Evolutionary conservation across 352 stramenopile species (phyloP), one percentile per base, ranked within the genome.

Genomic region (Phytophthora fragariaefolia): DNA sequence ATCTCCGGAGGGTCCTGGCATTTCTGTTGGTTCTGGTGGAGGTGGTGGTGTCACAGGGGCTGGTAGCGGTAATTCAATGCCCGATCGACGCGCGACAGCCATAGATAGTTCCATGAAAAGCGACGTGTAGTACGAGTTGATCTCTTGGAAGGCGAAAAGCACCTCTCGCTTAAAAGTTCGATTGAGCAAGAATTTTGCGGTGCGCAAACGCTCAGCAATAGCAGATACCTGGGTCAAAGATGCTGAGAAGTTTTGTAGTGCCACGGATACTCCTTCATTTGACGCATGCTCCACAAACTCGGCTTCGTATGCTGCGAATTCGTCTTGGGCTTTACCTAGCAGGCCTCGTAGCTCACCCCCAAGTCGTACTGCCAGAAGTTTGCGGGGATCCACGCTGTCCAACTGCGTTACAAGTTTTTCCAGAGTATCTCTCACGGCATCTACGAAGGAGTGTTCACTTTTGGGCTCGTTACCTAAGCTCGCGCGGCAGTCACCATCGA

Each of bases 71-170:
- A 89, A 61, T 34, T 81, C 70, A 36, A 85, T 66, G 2, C 78
- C 81, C 2, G 83, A 83, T 38, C 69, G 69, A 30, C 73, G 72
- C 22, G 84, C 86, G 15, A 93, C 69, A 15, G 84, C 78, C 79
- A 93, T 91, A 24, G 81, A 88, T 20, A 93, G 79, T 55, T 94
- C 84, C 74, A 92, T 93, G 62, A 94, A 94, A 5, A 92, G 71
- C 17, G 82, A 91, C 22, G 81, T 90, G 73, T 94, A 94, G 62
- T 93, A 92, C 60, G 86, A 89, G 48, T 91, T 93, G 68, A 93
- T 93, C 64, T 94, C 86, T 54, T 94, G 86, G 55, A 94, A 94
- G 3, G 86, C 86, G 56, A 94, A 94, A 17, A 86, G 64, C 18
- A 92, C 74, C 22, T 91, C 82, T 18, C 71, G 68, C 71, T 94